A percentile compares a stretch with the other conserved stretches of the same genome.
Evolutionary conservation across 257 asterid genomes (phyloP).

Genomic region (Sherardia arvensis): DNA sequence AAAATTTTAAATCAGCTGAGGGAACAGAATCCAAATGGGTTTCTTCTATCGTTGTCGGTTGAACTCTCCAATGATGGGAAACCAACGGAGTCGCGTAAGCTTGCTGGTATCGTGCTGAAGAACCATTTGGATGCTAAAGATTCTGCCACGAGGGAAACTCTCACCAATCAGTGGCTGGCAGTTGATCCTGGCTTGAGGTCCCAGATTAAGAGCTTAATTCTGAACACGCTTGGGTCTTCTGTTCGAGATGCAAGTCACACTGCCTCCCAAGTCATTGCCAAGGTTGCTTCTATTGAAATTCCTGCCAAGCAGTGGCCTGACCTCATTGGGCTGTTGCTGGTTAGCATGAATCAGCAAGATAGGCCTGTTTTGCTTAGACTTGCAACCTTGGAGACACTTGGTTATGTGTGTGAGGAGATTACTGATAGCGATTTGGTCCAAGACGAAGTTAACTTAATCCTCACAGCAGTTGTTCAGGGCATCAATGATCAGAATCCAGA

Average conservation of each 20-base stretch:
- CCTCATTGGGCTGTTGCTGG: slow-evolving; percentile 54
- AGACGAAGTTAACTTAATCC: slow-evolving; percentile 69
- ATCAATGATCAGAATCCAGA: slow-evolving; percentile 62
- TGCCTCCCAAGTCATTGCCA: slow-evolving; percentile 79
- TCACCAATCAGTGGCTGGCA: slow-evolving; percentile 58
- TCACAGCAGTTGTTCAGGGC: slow-evolving; percentile 85
- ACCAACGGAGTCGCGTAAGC: slow-evolving; percentile 66
- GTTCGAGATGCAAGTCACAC: slow-evolving; percentile 66
- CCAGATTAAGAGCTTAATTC: slow-evolving; percentile 52
- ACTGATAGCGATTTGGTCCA: slow-evolving; percentile 63
- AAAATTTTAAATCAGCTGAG: slow-evolving; percentile 46
- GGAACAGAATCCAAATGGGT: slow-evolving; percentile 66
- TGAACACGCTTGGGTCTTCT: slow-evolving; percentile 62
- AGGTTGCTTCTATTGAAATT: slow-evolving; percentile 69
- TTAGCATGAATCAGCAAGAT: slow-evolving; percentile 59
- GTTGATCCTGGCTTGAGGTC: slow-evolving; percentile 48
- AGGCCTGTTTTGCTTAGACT: slow-evolving; percentile 53
- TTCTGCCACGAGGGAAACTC: slow-evolving; percentile 41
- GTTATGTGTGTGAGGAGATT: slow-evolving; percentile 87
- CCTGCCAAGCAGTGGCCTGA: slow-evolving; percentile 86
- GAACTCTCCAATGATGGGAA: slow-evolving; percentile 67
- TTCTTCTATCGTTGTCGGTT: slow-evolving; percentile 55
- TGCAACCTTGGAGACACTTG: slow-evolving; percentile 80
- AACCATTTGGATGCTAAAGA: slow-evolving; percentile 85
- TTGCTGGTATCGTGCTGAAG: slow-evolving; percentile 80